Conservation (phyloP, 306 rosid species). For the Quercus suber region DNA sequence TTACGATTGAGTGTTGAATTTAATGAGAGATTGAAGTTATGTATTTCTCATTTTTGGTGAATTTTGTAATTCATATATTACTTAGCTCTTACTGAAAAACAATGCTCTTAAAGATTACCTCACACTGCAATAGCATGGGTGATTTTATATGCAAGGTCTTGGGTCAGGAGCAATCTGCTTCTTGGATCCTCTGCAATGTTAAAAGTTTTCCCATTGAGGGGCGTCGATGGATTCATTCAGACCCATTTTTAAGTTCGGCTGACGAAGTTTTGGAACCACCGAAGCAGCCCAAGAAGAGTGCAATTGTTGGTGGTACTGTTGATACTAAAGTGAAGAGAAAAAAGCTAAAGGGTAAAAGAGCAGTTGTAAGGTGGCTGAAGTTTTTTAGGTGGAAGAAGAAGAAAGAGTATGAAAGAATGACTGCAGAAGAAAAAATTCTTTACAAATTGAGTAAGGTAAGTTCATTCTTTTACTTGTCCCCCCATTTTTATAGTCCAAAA, state of each 20-base stretch:
- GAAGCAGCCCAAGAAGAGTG: conserved; percentile 26
- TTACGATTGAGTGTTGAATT: not conserved
- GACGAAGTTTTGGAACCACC: conserved; percentile 35
- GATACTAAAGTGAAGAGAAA: conserved; percentile 49
- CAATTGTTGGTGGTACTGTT: conserved; percentile 16
- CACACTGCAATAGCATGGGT: conserved; percentile 46
- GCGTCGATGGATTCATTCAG: conserved; percentile 47
- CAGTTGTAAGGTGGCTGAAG: conserved; percentile 89
- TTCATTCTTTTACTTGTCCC: not conserved
- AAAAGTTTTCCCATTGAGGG: conserved; percentile 25
- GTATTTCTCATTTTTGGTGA: not conserved
- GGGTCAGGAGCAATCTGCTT: conserved; percentile 29
- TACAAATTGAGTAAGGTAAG: conserved; percentile 66
- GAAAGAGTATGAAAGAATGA: conserved; percentile 82
- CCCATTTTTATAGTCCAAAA: not conserved
- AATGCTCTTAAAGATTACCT: conserved; percentile 22
- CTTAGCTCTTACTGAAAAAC: not conserved
- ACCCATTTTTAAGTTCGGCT: conserved; percentile 23
- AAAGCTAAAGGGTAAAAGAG: conserved; percentile 82
- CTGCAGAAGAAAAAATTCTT: conserved; percentile 67
- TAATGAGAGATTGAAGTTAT: not conserved
- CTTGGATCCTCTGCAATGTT: not conserved
- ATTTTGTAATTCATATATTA: not conserved
- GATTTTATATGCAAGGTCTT: conserved; percentile 51
- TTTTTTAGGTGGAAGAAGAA: conserved; percentile 78